Evolutionary conservation across 2,329 filamentous ascomycete species (phyloP).

Genomic region (Cladosporium sp.): DNA sequence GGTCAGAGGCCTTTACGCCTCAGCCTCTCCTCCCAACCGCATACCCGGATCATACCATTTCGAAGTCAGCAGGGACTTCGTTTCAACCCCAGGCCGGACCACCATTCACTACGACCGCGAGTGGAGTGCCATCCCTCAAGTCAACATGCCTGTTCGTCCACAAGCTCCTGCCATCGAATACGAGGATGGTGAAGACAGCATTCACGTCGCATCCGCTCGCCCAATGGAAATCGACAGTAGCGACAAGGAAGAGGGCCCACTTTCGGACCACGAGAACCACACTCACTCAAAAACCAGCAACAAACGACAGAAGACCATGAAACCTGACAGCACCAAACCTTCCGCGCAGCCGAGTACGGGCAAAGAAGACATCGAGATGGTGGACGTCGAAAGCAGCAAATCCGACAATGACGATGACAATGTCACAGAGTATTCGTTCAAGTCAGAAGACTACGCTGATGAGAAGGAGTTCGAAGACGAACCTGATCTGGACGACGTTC

Average conservation of each 20-base stretch:
- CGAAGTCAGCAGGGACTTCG: too few relatives aligned
- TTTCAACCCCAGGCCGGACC: too few relatives aligned
- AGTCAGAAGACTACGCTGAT: constrained; percentile 15
- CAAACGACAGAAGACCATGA: background rate
- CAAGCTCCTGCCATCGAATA: too few relatives aligned
- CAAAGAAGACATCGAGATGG: constrained; percentile 3
- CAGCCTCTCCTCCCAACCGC: too few relatives aligned
- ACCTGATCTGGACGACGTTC: constrained; percentile 15
- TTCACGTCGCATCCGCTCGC: background rate
- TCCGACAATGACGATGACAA: constrained; percentile 2
- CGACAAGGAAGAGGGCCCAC: background rate
- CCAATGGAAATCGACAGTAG: background rate
- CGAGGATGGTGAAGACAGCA: background rate
- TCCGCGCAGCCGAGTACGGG: background rate
- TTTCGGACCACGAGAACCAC: background rate
- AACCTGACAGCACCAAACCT: background rate
- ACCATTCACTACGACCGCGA: too few relatives aligned
- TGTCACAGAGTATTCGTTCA: constrained; percentile 20
- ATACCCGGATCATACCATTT: too few relatives aligned
- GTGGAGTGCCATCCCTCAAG: too few relatives aligned
- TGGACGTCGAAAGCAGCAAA: background rate
- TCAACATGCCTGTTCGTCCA: too few relatives aligned
- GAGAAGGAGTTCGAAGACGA: constrained; percentile 7
- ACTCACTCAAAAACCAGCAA: background rate
- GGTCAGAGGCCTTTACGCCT: too few relatives aligned